Evolutionary conservation across 208 protist genomes (phyloP), one percentile per base, ranked within the genome.

Genomic region (Trypanosoma theileri): DNA sequence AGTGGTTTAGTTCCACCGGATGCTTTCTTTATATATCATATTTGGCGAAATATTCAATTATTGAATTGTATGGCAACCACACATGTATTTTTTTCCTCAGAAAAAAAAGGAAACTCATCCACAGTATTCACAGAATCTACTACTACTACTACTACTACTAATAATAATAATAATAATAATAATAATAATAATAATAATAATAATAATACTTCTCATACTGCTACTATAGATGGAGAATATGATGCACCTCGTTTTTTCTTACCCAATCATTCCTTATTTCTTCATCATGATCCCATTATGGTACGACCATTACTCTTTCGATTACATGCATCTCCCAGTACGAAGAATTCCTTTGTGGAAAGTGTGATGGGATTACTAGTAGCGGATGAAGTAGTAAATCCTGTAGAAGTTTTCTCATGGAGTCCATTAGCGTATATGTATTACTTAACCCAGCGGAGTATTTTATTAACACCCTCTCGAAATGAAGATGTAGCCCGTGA

Each of bases 351-450:
- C 21, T 82, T 94, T 22, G 68, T 64, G 16, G 94, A 99, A 65
- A 84, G 98, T 62, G 86, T 91, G 3, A 81, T 97, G 14, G 86
- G 94, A 3, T 96, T 98, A 28, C 78, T 99, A 50, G 61, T 98
- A 14, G 81, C 97, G 9, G 82, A 99, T 54, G 75, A 88, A 22
- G 98, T 99, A 44, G 96, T 95, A 42, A 98, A 99, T 75, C 98
- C 98, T 40, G 81, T 97, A 21, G 73, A 89, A 19, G 75, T 98
- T 1, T 84, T 95, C 71, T 82, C 97, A 22, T 88, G 82, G 75
- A 91, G 97, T 13, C 89, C 94, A 14, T 74, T 99, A 19, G 87
- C 98, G 68, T 99, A 99, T 79, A 74, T 99, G 14, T 99, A 98
- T 82, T 99, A 99, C 79, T 77, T 99, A 6, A 84, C 80, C 7